Evolutionary conservation across 2,329 filamentous ascomycete genomes (phyloP), one percentile per base, ranked within the genome.

Genomic region (Cadophora luteo-olivacea): DNA sequence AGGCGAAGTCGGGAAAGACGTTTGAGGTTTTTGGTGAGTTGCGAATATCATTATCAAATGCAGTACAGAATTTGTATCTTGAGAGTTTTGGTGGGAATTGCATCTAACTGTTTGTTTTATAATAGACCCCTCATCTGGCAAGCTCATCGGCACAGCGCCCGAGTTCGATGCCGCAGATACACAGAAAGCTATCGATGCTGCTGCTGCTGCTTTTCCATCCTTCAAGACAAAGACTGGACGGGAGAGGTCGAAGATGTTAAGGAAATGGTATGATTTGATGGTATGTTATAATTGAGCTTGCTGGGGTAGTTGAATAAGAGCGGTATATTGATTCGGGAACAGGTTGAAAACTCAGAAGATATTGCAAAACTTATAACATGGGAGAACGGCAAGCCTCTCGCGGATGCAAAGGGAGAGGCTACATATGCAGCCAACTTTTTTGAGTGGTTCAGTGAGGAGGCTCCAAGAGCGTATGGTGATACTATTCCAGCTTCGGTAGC

Each of bases 301-400:
- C 24, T n/a, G 12, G 3, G 1, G 64, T 36, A 11, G 8, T 38
- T 19, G 32, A 6, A 45, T 7, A 4, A 22, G 45, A 22, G 9
- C n/a, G 12, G 32, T 29, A 48, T 19, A 32, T 48, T 75, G 63
- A 69, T 19, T 51, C 45, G 11, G 22, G 38, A 25, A 68, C 55
- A 77, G 75, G 66, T 76, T 36, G 91, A 91, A 69, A 94, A 97
- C 75, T 84, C 87, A 58, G 92, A 94, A 36, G 93, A 97, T 77
- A 83, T 97, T 38, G 92, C 92, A 8, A 92, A 85, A 69, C 84
- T 97, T 70, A 94, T 97, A 76, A 96, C 93, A 49, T 92, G 91
- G 89, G 93, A 97, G 83, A 97, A 97, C 73, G 93, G 93, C 72
- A 97, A 97, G 83, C 92, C 93, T 1, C 77, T 92, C 33, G 87